Evolutionary conservation across 2,329 filamentous ascomycete species (phyloP), one percentile per base, ranked within the genome.

Genomic region (Monosporascus sp.): DNA sequence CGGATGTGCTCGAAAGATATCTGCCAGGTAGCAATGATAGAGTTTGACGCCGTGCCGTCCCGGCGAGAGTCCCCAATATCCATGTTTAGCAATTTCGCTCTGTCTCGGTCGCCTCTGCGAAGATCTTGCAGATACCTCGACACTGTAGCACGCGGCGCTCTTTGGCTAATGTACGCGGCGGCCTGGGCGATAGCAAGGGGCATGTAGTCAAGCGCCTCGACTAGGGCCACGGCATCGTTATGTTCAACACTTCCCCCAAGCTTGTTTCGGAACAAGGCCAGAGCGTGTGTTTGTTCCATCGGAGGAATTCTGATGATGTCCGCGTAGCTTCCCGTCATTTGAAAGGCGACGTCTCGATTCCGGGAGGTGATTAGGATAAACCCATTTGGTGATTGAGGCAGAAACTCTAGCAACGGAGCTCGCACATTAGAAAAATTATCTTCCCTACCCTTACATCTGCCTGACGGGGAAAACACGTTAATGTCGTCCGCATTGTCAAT

Each of bases 121-220:
- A 77, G 70, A 2, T 69, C 53, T 3, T 64, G 49, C 2, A 78
- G 54, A 52, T 80, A 80, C 20, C 64, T 56, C 16, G 58, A 40
- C 1, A 73, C 56, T 0, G 68, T 70, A 45, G 57, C 64, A 26
- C 62, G 62, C 2, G 65, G 66, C 14, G 48, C 52, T 38, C 62
- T 57, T 44, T 45, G 40, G 20, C 62, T 52, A 31, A 72, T 71
- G 50, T 68, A 72, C 7, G 66, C 64, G 5, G 65, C 63, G 1
- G 69, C 69, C 52, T 72, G 67, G 26, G 57, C 64, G 49, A 72
- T 69, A 20, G 68, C 68, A 1, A 72, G 59, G 3, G 69, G 68
- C 49, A 72, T 60, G 40, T 47, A 59, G 27, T 67, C 67, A 16
- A 72, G 65, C 8, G 59, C 60, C n/a, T 56, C 20, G 1, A 67